Conservation (phyloP, 768 basidiomycete species). For the Pleurotus cornucopiae region DNA sequence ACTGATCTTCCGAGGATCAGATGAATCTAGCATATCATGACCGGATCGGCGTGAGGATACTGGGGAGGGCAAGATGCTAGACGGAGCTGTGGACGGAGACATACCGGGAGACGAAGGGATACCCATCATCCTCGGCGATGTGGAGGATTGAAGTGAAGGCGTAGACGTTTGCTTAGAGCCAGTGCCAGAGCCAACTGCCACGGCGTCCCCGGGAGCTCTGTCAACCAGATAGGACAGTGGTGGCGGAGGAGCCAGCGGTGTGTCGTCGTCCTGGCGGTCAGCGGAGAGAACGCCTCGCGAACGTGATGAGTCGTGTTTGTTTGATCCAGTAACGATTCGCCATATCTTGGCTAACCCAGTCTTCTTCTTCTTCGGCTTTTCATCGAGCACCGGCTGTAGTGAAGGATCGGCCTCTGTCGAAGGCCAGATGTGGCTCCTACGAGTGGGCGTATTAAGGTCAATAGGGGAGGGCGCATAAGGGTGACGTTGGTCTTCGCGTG, state of each 20-base stretch:
- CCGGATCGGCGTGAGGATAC: slow-evolving; percentile 65
- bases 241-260: slow-evolving; percentile 85
- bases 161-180: slow-evolving; percentile 41
- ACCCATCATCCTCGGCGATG: slow-evolving; percentile 54
- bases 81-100: slow-evolving; percentile 73
- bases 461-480: slow-evolving; percentile 24
- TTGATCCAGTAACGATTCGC: slow-evolving; percentile 65
- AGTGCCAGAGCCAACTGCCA: slow-evolving; percentile 42
- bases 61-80: slow-evolving; percentile 72
- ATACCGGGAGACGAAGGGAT: slow-evolving; percentile 51
- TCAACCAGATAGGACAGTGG: slow-evolving; percentile 84
- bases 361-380: slow-evolving; percentile 72
- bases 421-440: slow-evolving; percentile 54
- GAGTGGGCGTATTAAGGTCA: slow-evolving; percentile 34
- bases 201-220: slow-evolving; percentile 46
- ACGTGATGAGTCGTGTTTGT: slow-evolving; percentile 32
- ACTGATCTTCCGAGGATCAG: slow-evolving; percentile 37
- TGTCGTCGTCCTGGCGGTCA: slow-evolving; percentile 58
- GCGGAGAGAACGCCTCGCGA: slow-evolving; percentile 27
- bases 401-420: slow-evolving; percentile 21
- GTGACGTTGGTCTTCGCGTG: slow-evolving; percentile 49
- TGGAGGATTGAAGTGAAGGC: slow-evolving; percentile 59
- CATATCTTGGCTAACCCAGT: slow-evolving; percentile 78
- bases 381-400: slow-evolving; percentile 23
- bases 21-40: slow-evolving; percentile 48